Percentiles rank a stretch among this genome's conserved stretches.
Evolutionary conservation across 805 yeast genomes (phyloP).

Genomic region (Candida oleophila): DNA sequence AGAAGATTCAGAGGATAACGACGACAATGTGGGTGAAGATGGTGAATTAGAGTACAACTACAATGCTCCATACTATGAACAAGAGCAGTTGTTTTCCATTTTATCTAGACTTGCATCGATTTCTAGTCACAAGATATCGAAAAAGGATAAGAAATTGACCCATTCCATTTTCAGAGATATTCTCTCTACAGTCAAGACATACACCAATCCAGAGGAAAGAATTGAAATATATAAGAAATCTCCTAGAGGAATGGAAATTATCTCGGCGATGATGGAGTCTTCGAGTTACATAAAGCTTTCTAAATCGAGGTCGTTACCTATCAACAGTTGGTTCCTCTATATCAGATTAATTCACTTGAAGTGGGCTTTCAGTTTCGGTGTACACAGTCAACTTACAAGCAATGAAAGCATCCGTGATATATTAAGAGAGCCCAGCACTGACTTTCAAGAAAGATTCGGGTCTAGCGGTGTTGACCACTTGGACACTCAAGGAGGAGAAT

Average conservation of each 20-base stretch:
- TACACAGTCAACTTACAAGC: conserved; percentile 47
- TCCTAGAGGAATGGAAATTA: conserved; percentile 33
- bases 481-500: conserved; percentile 13
- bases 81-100: conserved; percentile 42
- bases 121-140: conserved; percentile 57
- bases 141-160: conserved; percentile 60
- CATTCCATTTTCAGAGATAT: conserved; percentile 63
- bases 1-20: conserved; percentile 32
- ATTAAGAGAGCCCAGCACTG: conserved; percentile 33
- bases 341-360: conserved; percentile 47
- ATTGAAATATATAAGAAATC: conserved; percentile 36
- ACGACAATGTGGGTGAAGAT: conserved; percentile 25
- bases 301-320: conserved; percentile 45
- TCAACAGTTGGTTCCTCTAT: conserved; percentile 52
- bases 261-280: conserved; percentile 27
- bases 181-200: conserved; percentile 44
- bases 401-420: conserved; percentile 34
- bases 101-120: conserved; percentile 46
- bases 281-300: conserved; percentile 41
- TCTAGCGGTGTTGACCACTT: conserved; percentile 10
- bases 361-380: conserved; percentile 52
- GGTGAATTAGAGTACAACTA: conserved; percentile 36
- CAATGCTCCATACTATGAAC: conserved; percentile 53
- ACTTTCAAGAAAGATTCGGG: conserved; percentile 19
- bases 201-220: conserved; percentile 32